Base-by-base conservation (phyloP, 768 basidiomycete genomes). In the Mycena belliarum region DNA sequence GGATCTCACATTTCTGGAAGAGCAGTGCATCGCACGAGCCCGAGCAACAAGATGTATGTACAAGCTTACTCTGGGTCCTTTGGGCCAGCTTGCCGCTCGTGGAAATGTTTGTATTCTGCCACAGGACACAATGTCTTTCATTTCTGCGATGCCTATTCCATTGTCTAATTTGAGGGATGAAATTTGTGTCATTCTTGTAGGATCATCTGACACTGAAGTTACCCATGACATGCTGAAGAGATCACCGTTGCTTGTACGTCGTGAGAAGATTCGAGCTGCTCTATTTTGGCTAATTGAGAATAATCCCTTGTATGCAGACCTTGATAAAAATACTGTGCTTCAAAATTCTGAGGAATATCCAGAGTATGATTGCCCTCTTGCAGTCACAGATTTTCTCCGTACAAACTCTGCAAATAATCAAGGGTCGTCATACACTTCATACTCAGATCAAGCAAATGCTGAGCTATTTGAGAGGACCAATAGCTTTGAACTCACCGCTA, bases 101-200 rank as follows among this genome's bases (percentile, higher is more conserved):
- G 65, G 65, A 20, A 66, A 66, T 55, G 64, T 61, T 18, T 66
- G 65, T 38, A 57, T 64, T 1, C 50, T 65, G 6, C 62, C 66
- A 6, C 66, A 67, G 29, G 57, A 65, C 29, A 49, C 65, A 9
- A 20, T n/a, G 2, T 43, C 58, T 20, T 28, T 67, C 12, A 2
- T 40, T 1, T 37, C 21, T 20, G 38, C 45, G 28, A 50, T 65
- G 52, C 66, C 66, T 14, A 47, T 53, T 2, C 64, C 66, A 2
- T 35, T 67, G 14, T 49, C 18, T 37, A 14, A 25, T 12, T 28
- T 67, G 1, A 35, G 35, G 25, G 64, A 61, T 29, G 65, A 65
- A 41, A 61, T 67, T n/a, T 65, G 49, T 61, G 55, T 67, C 2
- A 61, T 67, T 44, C 54, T 67, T 16, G 66, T 67, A 29, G 61